Base-by-base conservation (phyloP, 2,329 filamentous ascomycete genomes). In the Fusarium sp. region DNA sequence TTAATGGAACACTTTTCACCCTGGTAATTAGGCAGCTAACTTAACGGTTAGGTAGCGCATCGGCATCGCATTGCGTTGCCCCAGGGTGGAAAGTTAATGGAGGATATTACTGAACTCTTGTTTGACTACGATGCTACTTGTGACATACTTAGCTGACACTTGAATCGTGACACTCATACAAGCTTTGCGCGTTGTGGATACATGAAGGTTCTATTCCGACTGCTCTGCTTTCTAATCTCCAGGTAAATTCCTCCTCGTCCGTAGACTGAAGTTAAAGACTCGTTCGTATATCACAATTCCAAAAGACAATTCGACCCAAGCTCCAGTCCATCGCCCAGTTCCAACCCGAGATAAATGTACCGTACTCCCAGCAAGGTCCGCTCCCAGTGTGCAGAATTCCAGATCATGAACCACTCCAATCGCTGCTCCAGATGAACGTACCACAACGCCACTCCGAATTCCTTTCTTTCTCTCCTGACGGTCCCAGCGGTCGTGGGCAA, bases 391-490 rank as follows among this genome's bases (percentile, higher is more conserved):
- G 22, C 14, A 13, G 13, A 34, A 14, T 17, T 33, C 38, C 18
- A 39, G 11, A 18, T 68, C 50, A 65, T 8, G 69, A 69, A 26
- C 73, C 66, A 58, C 78, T 86, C 87, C 87, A 89, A 67, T 89
- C 87, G 54, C 86, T 88, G 65, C 85, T 88, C 89, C 87, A 90
- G 33, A 91, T 94, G 73, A 98, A 98, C 0, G 94, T 97, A 4
- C 87, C 84, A 78, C 95, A 98, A 43, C 93, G 88, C 93, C 95
- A 98, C 76, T 96, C 86, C 0, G 94, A 94, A 3, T 90, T 91
- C 63, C 85, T 91, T 79, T 97, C 95, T 77, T 96, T 96, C 72
- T 91, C 88, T 0, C 94, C 96, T 24, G 91, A 92, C 2, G 94
- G 94, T 0, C 94, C 95, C 3, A 98, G 81, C 6, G 96, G 96